Evolutionary conservation across 495 filamentous ascomycete species (phyloP).

Genomic region (Aspergillus ostianus): DNA sequence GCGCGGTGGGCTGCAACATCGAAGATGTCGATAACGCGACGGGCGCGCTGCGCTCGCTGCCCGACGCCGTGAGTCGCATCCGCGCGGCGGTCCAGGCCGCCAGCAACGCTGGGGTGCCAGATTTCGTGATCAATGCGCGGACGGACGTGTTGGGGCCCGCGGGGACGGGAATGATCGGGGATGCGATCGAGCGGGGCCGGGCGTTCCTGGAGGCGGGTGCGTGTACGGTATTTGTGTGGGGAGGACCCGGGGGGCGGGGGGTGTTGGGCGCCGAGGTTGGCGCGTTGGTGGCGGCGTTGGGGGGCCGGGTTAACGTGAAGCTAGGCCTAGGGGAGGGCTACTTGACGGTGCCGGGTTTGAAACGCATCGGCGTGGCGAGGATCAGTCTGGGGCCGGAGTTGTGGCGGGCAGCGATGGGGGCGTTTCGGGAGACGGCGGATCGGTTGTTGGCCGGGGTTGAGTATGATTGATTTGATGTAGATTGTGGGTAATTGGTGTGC

Average conservation of each 20-base stretch:
- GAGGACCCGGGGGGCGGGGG: conserved; percentile 30
- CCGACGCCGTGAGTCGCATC: conserved; percentile 40
- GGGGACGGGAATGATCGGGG: conserved; percentile 31
- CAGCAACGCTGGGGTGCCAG: conserved; percentile 37
- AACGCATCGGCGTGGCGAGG: conserved; percentile 43
- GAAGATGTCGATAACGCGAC: conserved; percentile 44
- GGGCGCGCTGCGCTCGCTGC: conserved; percentile 28
- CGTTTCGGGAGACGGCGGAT: conserved; percentile 32
- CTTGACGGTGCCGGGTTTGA: conserved; percentile 37
- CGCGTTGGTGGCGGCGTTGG: conserved; percentile 32
- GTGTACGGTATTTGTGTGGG: conserved; percentile 49
- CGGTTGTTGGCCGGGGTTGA: not conserved
- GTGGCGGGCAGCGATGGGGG: conserved; percentile 25
- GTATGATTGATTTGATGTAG: not conserved
- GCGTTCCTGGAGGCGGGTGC: conserved; percentile 46
- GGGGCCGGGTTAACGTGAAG: conserved; percentile 39
- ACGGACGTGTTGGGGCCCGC: conserved; percentile 36
- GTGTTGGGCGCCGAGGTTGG: conserved; percentile 36
- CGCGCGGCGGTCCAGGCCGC: conserved; percentile 31
- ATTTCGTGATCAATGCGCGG: conserved; percentile 52
- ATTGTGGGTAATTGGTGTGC: no score
- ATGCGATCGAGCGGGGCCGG: conserved; percentile 43
- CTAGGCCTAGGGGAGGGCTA: conserved; percentile 26
- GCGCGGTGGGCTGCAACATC: conserved; percentile 51
- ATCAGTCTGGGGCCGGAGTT: conserved; percentile 42